phyloP scores from a whole-genome alignment of 2,329 filamentous ascomycete genomes.

The Penicillium sumatraense region DNA sequence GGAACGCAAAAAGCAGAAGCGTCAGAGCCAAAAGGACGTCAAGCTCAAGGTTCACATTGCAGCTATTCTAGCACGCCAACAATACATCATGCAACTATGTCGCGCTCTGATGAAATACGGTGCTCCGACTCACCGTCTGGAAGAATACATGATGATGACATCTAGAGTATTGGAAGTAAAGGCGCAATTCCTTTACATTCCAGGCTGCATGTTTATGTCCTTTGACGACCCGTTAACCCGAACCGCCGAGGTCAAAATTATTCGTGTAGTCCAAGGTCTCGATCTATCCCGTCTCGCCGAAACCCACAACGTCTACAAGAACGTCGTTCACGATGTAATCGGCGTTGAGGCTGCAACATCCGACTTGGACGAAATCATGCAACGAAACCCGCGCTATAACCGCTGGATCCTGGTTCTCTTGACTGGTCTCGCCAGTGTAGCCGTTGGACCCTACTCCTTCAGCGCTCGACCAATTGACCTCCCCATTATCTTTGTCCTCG shows the following conservation, averaged over 20 bases:
- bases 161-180: conserved; percentile 83
- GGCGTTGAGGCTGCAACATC: conserved; percentile 45
- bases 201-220: conserved; percentile 52
- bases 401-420: conserved; percentile 62
- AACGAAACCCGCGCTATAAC: conserved; percentile 59
- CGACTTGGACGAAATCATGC: conserved; percentile 57
- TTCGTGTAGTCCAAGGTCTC: conserved; percentile 46
- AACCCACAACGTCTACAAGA: conserved; percentile 49
- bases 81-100: conserved; percentile 36
- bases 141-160: conserved; percentile 88
- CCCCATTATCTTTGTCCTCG: conserved; percentile 64
- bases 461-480: conserved; percentile 66
- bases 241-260: conserved; percentile 49
- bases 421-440: conserved; percentile 74
- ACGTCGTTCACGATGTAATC: conserved; percentile 49
- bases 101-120: conserved; percentile 36
- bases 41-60: conserved; percentile 64
- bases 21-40: conserved; percentile 48
- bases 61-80: conserved; percentile 65
- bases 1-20: conserved; percentile 34
- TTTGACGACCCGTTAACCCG: conserved; percentile 63
- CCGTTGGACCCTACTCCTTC: conserved; percentile 79
- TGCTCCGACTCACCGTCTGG: conserved; percentile 46
- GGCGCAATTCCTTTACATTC: conserved; percentile 85
- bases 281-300: conserved; percentile 48